These are phyloP conservation scores for Singerocomus inundabilis DNA, from an alignment of 1,284 basidiomycete species.

Conservation along the genomic window DNA sequence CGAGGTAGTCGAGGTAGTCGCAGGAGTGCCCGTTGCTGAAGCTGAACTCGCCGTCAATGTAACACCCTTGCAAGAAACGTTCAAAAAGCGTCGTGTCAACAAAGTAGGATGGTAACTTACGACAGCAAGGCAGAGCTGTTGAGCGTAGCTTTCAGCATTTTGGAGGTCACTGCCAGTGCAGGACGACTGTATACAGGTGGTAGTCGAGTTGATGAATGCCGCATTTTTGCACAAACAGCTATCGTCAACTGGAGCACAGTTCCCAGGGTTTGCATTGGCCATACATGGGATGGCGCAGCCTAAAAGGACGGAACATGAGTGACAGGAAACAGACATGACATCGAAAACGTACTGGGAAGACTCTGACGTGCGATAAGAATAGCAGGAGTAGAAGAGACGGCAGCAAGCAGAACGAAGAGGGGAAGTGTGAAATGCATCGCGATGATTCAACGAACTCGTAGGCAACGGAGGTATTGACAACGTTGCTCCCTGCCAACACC, in stretches of 20 bases:
- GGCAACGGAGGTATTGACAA: neutral
- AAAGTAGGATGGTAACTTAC: conserved; percentile 37
- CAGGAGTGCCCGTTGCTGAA: neutral
- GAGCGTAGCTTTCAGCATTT: conserved; percentile 44
- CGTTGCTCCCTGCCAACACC: neutral
- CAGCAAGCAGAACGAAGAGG: conserved; percentile 42
- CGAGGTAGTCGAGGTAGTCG: neutral
- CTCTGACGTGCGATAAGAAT: conserved; percentile 37
- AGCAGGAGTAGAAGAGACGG: conserved; percentile 39
- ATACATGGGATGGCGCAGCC: conserved; percentile 53
- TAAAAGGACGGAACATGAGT: conserved; percentile 20
- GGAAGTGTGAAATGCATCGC: conserved; percentile 55
- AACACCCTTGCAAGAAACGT: conserved; percentile 42
- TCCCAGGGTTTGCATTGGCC: conserved; percentile 37
- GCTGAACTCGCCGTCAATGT: conserved; percentile 38
- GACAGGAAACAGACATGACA: neutral
- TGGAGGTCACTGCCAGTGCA: conserved; percentile 49
- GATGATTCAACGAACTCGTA: conserved; percentile 8
- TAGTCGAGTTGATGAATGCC: conserved; percentile 46
- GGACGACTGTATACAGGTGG: conserved; percentile 43
- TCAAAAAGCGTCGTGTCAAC: neutral
- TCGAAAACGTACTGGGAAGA: conserved; percentile 40
- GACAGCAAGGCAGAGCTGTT: conserved; percentile 46
- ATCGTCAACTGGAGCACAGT: conserved; percentile 45
- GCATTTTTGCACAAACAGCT: conserved; percentile 51